Evolutionary conservation across 192 early-diverging fungal species (phyloP).

Genomic region (Backusella morwellensis): DNA sequence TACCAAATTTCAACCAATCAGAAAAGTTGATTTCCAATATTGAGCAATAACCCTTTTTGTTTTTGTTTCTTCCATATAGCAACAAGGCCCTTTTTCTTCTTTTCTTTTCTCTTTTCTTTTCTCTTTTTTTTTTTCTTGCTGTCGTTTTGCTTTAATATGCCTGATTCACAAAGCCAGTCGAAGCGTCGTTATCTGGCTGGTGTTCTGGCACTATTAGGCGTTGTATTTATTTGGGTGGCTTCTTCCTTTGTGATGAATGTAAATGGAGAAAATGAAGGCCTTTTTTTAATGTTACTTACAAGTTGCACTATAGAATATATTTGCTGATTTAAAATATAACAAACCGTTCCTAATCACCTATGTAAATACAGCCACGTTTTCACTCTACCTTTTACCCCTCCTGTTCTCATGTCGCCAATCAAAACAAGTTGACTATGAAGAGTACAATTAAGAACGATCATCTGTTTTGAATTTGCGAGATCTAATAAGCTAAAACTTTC

Average conservation of each 20-base stretch:
- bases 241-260: conserved; percentile 78
- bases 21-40: neutral
- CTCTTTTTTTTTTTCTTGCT: neutral
- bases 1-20: neutral
- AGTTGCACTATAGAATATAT: conserved; percentile 50
- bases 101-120: neutral
- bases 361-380: conserved; percentile 73
- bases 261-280: conserved; percentile 6
- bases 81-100: neutral
- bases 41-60: neutral
- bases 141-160: neutral
- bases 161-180: neutral
- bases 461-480: neutral
- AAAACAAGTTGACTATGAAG: neutral
- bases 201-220: conserved; percentile 59
- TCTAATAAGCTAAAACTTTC: neutral
- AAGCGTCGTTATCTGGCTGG: conserved; percentile 58
- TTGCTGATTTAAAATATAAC: conserved; percentile 66
- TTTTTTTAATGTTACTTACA: too few species aligned
- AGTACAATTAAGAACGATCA: neutral
- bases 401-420: conserved; percentile 21
- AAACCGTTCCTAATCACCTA: conserved; percentile 80
- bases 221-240: conserved; percentile 79
- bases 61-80: neutral
- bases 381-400: conserved; percentile 60